Evolutionary conservation across 306 rosid species (phyloP), one percentile per base, ranked within the genome.

Genomic region (Inga leiocalycina): DNA sequence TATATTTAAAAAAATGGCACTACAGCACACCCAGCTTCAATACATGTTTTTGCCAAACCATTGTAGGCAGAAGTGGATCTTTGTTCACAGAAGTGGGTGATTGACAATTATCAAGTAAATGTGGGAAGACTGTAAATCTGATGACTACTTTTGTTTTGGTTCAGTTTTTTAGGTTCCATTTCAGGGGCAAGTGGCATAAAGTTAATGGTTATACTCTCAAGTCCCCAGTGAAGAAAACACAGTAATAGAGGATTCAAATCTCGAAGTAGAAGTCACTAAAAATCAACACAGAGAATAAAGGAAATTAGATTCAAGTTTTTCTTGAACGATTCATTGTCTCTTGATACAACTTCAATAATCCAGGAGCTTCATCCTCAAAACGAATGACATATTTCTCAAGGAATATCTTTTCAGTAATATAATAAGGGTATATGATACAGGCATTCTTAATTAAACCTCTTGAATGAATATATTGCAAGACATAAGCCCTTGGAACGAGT

Each of bases 401-500:
- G 77, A 88, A 88, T 9, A n/a, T 19, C 52, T 81, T 22, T 66
- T 81, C 84, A 14, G 74, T 5, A 4, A 81, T 3, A 13, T 16
- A 20, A 61, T 73, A 81, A 11, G 79, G 79, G 11, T 27, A 6
- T 2, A 62, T 0, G 2, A 81, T 59, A 35, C 74, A 46, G 22
- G 52, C 64, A 45, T 81, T 62, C 46, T 80, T 59, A 9, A 45
- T 46, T 61, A 2, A 62, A 32, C 84, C 84, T 62, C 68, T 73
- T 34, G 72, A 64, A 6, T 30, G 66, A 32, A 81, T 78, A 81
- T 20, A 73, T 30, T 24, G 73, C 48, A 80, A 1, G 10, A 80
- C 48, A 12, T 19, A 17, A 24, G 71, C 72, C 80, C 93, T 85
- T 0, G 91, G 92, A 49, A 90, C 43, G 66, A 90, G 35, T 75